Conservation (phyloP, 2,329 filamentous ascomycete genomes). For the Neofusicoccum laricinum region DNA sequence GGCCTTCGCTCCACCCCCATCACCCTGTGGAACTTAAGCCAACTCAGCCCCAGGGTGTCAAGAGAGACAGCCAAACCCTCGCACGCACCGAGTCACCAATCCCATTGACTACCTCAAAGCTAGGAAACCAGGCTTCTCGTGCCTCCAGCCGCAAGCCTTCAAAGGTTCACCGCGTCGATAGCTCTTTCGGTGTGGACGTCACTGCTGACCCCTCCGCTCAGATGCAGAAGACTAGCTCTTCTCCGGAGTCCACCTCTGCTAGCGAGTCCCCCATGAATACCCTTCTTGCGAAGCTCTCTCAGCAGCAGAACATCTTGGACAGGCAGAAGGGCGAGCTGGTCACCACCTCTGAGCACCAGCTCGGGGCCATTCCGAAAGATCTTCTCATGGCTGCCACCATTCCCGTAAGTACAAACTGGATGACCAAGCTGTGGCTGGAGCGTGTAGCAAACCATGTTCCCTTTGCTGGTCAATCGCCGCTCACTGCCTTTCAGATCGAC, state of each 20-base stretch:
- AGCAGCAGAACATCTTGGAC: constrained; percentile 47
- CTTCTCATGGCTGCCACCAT: neutral
- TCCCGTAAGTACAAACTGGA: neutral
- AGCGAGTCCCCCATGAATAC: constrained; percentile 51
- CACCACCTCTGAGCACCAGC: neutral
- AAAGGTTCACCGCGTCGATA: constrained; percentile 29
- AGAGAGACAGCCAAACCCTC: constrained; percentile 25
- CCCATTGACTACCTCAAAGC: constrained; percentile 36
- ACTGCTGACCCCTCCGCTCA: constrained; percentile 1
- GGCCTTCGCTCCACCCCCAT: constrained; percentile 22
- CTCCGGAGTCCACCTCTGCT: constrained; percentile 1
- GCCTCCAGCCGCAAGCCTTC: constrained; percentile 13
- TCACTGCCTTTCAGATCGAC: constrained; percentile 26
- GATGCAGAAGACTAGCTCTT: constrained; percentile 9
- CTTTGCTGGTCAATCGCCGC: neutral
- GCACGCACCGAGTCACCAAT: constrained; percentile 20
- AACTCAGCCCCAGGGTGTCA: constrained; percentile 30
- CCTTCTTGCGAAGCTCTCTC: constrained; percentile 69
- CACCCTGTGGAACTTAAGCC: neutral
- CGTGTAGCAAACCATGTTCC: neutral
- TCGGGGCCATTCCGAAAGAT: neutral
- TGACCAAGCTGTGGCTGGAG: neutral
- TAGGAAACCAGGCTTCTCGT: constrained; percentile 25
- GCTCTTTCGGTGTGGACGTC: constrained; percentile 21
- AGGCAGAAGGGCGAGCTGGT: constrained; percentile 5